phyloP scores from a whole-genome alignment of 345 rosid species.

The Adansonia digitata region DNA sequence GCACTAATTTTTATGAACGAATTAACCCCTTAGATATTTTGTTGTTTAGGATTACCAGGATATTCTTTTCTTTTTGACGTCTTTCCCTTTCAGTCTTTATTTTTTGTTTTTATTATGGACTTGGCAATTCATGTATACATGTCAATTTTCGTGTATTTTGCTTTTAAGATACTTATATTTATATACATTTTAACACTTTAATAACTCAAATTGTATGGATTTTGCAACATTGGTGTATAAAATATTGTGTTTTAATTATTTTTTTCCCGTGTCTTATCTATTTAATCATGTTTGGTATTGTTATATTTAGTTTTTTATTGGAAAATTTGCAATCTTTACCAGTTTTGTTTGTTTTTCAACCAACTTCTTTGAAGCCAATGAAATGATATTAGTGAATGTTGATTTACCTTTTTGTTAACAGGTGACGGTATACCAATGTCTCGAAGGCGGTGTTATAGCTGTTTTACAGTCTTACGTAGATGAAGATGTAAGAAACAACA shows the following conservation, averaged over 20 bases:
- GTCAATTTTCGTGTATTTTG: too few relatives aligned
- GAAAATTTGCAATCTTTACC: neutral
- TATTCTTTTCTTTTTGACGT: neutral
- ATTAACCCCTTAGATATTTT: neutral
- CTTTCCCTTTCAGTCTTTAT: too few relatives aligned
- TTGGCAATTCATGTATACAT: too few relatives aligned
- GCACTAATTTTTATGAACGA: neutral
- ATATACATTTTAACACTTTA: too few relatives aligned
- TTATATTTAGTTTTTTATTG: too few relatives aligned
- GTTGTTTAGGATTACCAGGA: too few relatives aligned
- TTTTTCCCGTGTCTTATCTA: too few relatives aligned
- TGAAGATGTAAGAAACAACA: slow-evolving; percentile 68
- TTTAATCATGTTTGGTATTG: too few relatives aligned
- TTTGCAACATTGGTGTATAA: too few relatives aligned
- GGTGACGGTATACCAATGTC: slow-evolving; percentile 93
- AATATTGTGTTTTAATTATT: too few relatives aligned
- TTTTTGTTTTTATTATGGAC: slow-evolving; percentile 10
- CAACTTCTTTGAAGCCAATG: neutral
- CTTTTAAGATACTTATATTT: too few relatives aligned
- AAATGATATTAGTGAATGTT: neutral
- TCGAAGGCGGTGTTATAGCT: slow-evolving; percentile 83
- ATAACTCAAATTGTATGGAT: too few relatives aligned
- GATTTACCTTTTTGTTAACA: slow-evolving; percentile 17
- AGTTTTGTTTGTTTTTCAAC: neutral
- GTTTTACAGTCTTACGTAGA: slow-evolving; percentile 79